Percentiles rank a stretch among this genome's conserved stretches.
Conservation (phyloP, 78 protist genomes). For the Dictyostelium capitatum region DNA sequence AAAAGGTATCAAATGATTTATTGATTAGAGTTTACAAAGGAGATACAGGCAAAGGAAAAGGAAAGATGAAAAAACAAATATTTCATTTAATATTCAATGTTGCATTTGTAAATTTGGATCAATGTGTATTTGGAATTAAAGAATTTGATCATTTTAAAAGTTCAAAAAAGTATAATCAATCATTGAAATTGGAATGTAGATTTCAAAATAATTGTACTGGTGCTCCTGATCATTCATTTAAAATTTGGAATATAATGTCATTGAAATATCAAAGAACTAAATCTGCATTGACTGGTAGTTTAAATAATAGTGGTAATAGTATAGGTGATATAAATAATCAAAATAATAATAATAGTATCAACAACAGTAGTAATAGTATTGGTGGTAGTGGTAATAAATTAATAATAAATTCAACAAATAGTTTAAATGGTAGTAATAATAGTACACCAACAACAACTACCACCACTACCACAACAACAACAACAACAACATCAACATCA, state of each 20-base stretch:
- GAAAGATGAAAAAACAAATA: conserved; percentile 50
- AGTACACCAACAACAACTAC: conserved; percentile 2
- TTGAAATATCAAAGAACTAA: conserved; percentile 48
- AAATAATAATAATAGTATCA: background rate
- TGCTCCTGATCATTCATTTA: conserved; percentile 57
- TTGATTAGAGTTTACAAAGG: conserved; percentile 60
- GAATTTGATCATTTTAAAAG: conserved; percentile 74
- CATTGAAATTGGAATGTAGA: conserved; percentile 49
- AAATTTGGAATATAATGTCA: conserved; percentile 76
- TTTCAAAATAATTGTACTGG: conserved; percentile 57
- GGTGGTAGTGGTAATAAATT: too few species aligned
- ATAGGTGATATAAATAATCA: background rate
- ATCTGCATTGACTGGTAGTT: background rate
- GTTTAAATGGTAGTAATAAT: background rate
- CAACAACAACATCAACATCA: background rate
- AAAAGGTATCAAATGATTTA: conserved; percentile 45
- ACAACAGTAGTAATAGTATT: background rate
- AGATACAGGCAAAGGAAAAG: conserved; percentile 10
- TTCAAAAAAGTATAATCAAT: conserved; percentile 25
- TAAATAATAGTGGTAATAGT: background rate
- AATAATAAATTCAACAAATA: background rate
- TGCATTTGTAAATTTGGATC: conserved; percentile 40
- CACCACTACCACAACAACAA: background rate
- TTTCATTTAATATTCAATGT: conserved; percentile 69
- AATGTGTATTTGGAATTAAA: conserved; percentile 16